phyloP scores from a whole-genome alignment of 2,329 filamentous ascomycete species.

The Verticillium isaacii region DNA sequence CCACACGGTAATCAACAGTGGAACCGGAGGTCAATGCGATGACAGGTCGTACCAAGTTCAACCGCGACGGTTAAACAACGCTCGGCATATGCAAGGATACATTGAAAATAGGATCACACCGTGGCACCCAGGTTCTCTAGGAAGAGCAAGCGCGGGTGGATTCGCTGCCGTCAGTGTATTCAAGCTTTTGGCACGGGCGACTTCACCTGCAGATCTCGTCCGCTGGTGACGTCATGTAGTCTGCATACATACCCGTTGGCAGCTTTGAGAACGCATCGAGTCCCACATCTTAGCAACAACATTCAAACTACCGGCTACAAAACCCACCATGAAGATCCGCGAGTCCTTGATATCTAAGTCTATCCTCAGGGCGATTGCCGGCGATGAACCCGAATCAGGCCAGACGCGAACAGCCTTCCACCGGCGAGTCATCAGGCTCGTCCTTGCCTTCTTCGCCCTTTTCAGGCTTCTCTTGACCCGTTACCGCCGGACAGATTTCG shows the following conservation, averaged over 20 bases:
- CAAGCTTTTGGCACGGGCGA: too few relatives aligned
- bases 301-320: neutral
- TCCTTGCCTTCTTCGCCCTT: constrained; percentile 26
- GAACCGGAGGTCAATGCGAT: neutral
- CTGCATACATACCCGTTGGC: too few relatives aligned
- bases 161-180: too few relatives aligned
- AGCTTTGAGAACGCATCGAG: too few relatives aligned
- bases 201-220: too few relatives aligned
- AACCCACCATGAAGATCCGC: constrained; percentile 22
- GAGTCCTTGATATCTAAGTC: constrained; percentile 48
- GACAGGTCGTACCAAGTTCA: neutral
- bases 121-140: too few relatives aligned
- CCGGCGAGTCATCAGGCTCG: constrained; percentile 20
- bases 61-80: neutral
- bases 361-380: constrained; percentile 48
- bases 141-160: too few relatives aligned
- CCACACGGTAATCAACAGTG: neutral
- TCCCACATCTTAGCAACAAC: neutral
- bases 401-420: constrained; percentile 12
- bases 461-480: constrained; percentile 25
- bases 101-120: neutral
- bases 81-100: neutral
- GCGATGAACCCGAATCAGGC: constrained; percentile 27
- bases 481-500: constrained; percentile 22
- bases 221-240: too few relatives aligned